Conservation (phyloP, 306 rosid species). For the Cucurbita maxima region DNA sequence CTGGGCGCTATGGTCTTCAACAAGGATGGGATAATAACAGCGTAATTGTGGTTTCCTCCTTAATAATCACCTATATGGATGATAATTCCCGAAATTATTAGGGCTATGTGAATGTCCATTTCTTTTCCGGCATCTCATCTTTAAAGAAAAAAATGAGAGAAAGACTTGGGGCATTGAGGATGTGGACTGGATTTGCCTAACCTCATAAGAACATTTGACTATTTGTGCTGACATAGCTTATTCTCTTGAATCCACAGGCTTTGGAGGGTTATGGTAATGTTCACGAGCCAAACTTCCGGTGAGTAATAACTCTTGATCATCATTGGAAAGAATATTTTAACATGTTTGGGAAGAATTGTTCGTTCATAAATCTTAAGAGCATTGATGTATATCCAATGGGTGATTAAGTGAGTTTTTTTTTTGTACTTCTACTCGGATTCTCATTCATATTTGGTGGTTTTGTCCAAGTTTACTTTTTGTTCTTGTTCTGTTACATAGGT, state of each 20-base stretch:
- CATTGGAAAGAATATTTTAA: not conserved
- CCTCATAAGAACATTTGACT: slow-evolving; percentile 68
- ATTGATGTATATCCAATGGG: not conserved
- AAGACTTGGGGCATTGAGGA: slow-evolving; percentile 89
- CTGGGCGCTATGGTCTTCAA: slow-evolving; percentile 88
- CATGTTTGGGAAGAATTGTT: not conserved
- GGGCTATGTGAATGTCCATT: slow-evolving; percentile 65
- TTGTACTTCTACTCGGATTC: not conserved
- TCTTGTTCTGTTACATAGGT: slow-evolving; percentile 13
- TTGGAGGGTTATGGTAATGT: slow-evolving; percentile 82
- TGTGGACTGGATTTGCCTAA: slow-evolving; percentile 99
- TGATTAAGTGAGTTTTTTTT: not conserved
- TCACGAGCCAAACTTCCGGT: slow-evolving; percentile 90
- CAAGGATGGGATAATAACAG: slow-evolving; percentile 99
- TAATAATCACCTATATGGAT: slow-evolving; percentile 93
- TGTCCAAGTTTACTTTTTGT: slow-evolving; percentile 1
- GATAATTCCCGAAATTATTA: slow-evolving; percentile 76
- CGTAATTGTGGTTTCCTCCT: slow-evolving; percentile 99
- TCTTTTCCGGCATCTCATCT: slow-evolving; percentile 53
- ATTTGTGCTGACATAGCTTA: slow-evolving; percentile 95
- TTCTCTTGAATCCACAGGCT: slow-evolving; percentile 99
- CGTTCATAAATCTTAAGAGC: not conserved
- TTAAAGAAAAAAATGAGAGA: slow-evolving; percentile 57
- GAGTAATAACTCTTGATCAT: slow-evolving; percentile 33
- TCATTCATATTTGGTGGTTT: not conserved